Base-by-base conservation (phyloP, 1,284 basidiomycete species). In the Irpex sp. region DNA sequence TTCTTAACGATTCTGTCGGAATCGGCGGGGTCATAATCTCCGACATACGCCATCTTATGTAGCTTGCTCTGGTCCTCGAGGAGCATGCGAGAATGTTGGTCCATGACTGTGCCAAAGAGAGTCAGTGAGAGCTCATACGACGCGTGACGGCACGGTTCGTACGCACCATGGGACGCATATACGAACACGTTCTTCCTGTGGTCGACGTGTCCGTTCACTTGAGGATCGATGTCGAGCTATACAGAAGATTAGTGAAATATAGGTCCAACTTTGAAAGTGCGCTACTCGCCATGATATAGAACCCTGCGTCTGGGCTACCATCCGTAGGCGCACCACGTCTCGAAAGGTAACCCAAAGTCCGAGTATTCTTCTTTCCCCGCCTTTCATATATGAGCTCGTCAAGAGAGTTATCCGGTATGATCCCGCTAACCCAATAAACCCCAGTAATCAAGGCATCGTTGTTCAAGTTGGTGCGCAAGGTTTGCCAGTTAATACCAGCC, bases 401-500 rank as follows among this genome's bases (percentile, higher is more conserved):
- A 50, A n/a, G 11, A 50, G 8, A 7, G n/a, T 50, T 50, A 19
- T 50, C 49, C 19, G 35, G 56, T 9, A 19, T 19, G 4, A 57
- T 19, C 1, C 15, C 56, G 56, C 11, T 37, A n/a, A 57, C n/a
- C 56, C 56, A 57, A 35, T 37, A 57, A 35, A 57, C 13, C 5
- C 56, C 56, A 11, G 17, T n/a, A 9, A 37, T 15, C 35, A 17
- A 15, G 15, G 35, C 26, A n/a, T 43, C 56, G 8, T 35, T 39
- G 35, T 7, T 19, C 15, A 57, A 35, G 15, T 17, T 31, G 15
- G 17, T 5, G 11, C 37, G 13, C 56, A 57, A n/a, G 3, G 35
- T 57, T 13, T 57, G 6, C 56, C 56, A 57, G 56, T 57, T 57
- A 5, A 57, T 37, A 13, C 56, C 56, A 2, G 56, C 56, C 13